phyloP scores from a whole-genome alignment of 2,329 filamentous ascomycete species.

The Ophiocordyceps camponoti-floridani region DNA sequence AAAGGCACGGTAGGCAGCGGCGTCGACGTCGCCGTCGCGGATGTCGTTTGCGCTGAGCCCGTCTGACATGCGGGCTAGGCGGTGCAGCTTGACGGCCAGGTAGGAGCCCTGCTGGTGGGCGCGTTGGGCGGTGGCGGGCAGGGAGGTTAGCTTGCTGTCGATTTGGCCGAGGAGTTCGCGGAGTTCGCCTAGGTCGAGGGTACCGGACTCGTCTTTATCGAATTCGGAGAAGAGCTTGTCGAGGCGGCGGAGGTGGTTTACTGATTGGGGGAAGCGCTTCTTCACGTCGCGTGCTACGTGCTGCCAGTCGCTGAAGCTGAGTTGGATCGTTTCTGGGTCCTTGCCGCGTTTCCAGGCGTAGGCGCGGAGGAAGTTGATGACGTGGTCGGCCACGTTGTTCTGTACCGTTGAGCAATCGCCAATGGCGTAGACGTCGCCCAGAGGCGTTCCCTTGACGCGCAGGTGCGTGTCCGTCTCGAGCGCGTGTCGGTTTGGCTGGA shows the following conservation, averaged over 20 bases:
- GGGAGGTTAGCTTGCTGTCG: slow-evolving; percentile 81
- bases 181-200: slow-evolving; percentile 85
- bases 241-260: slow-evolving; percentile 69
- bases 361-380: slow-evolving; percentile 75
- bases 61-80: slow-evolving; percentile 59
- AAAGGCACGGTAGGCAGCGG: slow-evolving; percentile 84
- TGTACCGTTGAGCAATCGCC: slow-evolving; percentile 94
- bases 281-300: slow-evolving; percentile 67
- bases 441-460: slow-evolving; percentile 68
- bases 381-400: slow-evolving; percentile 87
- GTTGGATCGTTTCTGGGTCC: slow-evolving; percentile 72
- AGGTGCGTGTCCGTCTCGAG: slow-evolving; percentile 91
- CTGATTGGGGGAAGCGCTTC: slow-evolving; percentile 79
- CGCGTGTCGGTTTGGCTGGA: slow-evolving; percentile 76
- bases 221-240: slow-evolving; percentile 85
- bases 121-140: slow-evolving; percentile 89
- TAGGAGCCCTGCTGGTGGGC: slow-evolving; percentile 93
- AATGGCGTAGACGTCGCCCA: slow-evolving; percentile 92
- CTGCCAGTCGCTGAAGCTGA: slow-evolving; percentile 81
- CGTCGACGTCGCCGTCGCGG: slow-evolving; percentile 76
- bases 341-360: slow-evolving; percentile 84
- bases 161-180: slow-evolving; percentile 79
- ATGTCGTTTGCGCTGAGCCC: slow-evolving; percentile 67
- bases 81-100: slow-evolving; percentile 85
- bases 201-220: slow-evolving; percentile 83